phyloP scores from a whole-genome alignment of 2,329 filamentous ascomycete genomes.

The Ambrosiella cleistominuta region DNA sequence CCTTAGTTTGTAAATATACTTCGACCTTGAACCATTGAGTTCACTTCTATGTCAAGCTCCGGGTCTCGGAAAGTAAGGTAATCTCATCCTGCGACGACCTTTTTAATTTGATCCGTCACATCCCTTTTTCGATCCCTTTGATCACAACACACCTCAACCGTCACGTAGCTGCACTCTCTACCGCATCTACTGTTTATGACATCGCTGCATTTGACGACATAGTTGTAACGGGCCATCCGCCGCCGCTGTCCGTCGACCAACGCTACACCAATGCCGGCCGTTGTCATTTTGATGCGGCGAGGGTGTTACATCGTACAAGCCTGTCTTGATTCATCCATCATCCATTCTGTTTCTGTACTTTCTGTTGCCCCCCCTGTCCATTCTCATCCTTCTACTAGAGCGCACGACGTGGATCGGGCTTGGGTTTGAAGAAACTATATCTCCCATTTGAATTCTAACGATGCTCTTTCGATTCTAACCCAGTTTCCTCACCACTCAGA shows the following conservation, averaged over 20 bases:
- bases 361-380: conserved; percentile 8
- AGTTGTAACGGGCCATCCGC: not conserved
- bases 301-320: not conserved
- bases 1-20: too few relatives aligned
- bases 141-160: not conserved
- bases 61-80: not conserved
- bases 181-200: not conserved
- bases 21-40: too few relatives aligned
- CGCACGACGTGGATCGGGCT: not conserved
- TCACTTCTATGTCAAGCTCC: not conserved
- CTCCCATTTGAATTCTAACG: conserved; percentile 8
- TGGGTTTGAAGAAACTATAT: conserved; percentile 8
- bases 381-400: conserved; percentile 9
- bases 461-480: conserved; percentile 8
- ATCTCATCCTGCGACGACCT: not conserved
- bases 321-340: not conserved
- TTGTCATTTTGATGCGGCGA: not conserved
- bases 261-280: not conserved
- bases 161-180: not conserved
- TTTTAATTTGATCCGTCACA: not conserved
- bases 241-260: not conserved
- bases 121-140: not conserved
- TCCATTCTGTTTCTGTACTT: conserved; percentile 6
- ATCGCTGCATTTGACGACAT: not conserved
- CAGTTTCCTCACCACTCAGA: conserved; percentile 3